Evolutionary conservation across 2,329 filamentous ascomycete species (phyloP).

Genomic region (Diaporthe eres): DNA sequence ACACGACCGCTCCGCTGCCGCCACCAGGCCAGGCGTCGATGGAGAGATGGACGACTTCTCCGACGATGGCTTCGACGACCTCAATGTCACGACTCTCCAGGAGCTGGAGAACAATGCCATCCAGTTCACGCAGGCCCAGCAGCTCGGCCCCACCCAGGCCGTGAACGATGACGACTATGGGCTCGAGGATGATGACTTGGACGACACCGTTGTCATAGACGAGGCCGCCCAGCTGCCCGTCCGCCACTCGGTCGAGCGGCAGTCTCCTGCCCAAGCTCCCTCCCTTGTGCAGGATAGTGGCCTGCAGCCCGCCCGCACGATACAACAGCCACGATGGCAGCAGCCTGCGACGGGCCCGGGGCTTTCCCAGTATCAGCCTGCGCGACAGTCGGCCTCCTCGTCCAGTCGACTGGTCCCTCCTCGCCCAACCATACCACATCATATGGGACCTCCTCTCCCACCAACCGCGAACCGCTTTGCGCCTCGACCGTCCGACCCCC

Average conservation of each 20-base stretch:
- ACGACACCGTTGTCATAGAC: constrained; percentile 70
- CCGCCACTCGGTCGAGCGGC: constrained; percentile 53
- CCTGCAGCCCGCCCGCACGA: constrained; percentile 6
- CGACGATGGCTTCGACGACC: constrained; percentile 74
- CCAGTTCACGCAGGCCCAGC: constrained; percentile 68
- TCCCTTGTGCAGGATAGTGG: constrained; percentile 33
- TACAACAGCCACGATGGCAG: constrained; percentile 41
- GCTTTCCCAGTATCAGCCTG: constrained; percentile 33
- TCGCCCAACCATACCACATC: constrained; percentile 52
- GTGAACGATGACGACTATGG: constrained; percentile 54
- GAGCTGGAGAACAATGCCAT: constrained; percentile 77
- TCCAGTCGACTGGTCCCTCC: constrained; percentile 45
- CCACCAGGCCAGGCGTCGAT: constrained; percentile 19
- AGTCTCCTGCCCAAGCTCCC: constrained; percentile 52
- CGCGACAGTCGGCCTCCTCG: constrained; percentile 36
- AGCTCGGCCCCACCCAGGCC: constrained; percentile 47
- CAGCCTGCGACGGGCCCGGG: constrained; percentile 38
- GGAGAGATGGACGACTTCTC: constrained; percentile 70
- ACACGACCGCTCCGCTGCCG: background rate
- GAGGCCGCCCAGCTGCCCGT: constrained; percentile 57
- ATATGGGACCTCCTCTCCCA: constrained; percentile 57
- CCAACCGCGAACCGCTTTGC: constrained; percentile 39
- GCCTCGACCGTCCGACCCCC: constrained; percentile 38
- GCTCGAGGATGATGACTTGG: constrained; percentile 71
- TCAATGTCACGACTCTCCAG: constrained; percentile 70